Evolutionary conservation across 1,284 basidiomycete genomes (phyloP).

Genomic region (Pascua sp.): DNA sequence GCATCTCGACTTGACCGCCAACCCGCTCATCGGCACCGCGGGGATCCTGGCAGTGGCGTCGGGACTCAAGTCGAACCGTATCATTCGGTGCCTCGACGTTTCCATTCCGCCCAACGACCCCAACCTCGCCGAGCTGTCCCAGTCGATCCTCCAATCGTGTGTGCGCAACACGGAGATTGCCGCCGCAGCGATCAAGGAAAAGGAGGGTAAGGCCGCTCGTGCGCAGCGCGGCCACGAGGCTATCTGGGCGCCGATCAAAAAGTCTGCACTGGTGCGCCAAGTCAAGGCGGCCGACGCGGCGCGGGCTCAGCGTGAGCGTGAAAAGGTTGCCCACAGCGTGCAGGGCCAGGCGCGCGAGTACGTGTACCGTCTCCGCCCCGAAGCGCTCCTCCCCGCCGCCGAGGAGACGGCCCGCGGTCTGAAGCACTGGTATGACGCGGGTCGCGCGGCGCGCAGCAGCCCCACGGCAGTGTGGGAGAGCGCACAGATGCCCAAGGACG

Average conservation of each 20-base stretch:
- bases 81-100: conserved; percentile 87
- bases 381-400: conserved; percentile 57
- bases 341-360: conserved; percentile 44
- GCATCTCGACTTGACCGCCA: conserved; percentile 81
- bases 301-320: conserved; percentile 38
- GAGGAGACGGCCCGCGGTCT: conserved; percentile 51
- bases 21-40: conserved; percentile 71
- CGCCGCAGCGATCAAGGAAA: conserved; percentile 31
- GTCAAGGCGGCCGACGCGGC: conserved; percentile 48
- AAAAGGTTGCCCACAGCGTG: conserved; percentile 34
- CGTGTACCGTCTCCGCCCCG: conserved; percentile 53
- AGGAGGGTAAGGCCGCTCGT: conserved; percentile 8
- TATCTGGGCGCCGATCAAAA: conserved; percentile 53
- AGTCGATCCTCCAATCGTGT: conserved; percentile 60
- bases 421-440: conserved; percentile 36
- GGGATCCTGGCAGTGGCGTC: conserved; percentile 88
- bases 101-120: conserved; percentile 86
- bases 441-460: conserved; percentile 7
- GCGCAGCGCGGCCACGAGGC: conserved; percentile 32
- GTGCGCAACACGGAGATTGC: conserved; percentile 78
- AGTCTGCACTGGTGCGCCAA: conserved; percentile 48
- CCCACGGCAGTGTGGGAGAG: conserved; percentile 41
- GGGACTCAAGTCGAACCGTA: conserved; percentile 74
- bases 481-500: conserved; percentile 39
- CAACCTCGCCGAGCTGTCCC: conserved; percentile 64